Evolutionary conservation across 2,329 filamentous ascomycete species (phyloP).

Genomic region (Aspergillus fijiensis): DNA sequence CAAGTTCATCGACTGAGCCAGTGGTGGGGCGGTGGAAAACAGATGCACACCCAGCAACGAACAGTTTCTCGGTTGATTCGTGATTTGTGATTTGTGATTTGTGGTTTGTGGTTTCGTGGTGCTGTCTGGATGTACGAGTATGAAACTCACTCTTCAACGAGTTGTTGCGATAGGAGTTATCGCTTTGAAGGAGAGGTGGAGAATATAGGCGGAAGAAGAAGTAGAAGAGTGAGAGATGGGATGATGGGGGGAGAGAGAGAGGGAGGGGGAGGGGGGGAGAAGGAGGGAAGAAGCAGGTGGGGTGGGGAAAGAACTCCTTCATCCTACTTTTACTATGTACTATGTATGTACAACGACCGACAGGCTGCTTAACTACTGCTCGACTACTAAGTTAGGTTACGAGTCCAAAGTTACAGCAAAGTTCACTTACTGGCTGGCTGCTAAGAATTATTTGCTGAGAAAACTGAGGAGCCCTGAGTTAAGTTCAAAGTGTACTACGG

Average conservation of each 20-base stretch:
- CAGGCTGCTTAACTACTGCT: no score
- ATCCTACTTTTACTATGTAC: background rate
- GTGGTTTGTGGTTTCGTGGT: background rate
- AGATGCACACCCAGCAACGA: background rate
- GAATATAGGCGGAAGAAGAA: background rate
- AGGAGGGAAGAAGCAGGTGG: background rate
- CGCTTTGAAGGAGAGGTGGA: background rate
- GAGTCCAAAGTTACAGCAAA: no score
- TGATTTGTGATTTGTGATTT: background rate
- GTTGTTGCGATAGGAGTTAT: no score
- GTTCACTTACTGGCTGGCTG: no score
- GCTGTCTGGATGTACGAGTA: background rate
- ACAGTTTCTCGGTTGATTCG: background rate
- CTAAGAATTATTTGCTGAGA: no score
- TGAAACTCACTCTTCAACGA: no score
- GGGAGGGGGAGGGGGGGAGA: background rate
- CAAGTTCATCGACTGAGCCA: slow-evolving; percentile 24
- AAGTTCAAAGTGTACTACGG: background rate
- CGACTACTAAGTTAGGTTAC: no score
- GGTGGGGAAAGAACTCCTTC: background rate
- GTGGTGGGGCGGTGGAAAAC: background rate
- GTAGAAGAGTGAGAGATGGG: background rate
- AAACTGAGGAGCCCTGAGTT: no score
- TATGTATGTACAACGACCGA: background rate
- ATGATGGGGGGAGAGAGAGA: background rate